Conservation (phyloP, 2,329 filamentous ascomycete genomes). For the Alternaria postmessia region DNA sequence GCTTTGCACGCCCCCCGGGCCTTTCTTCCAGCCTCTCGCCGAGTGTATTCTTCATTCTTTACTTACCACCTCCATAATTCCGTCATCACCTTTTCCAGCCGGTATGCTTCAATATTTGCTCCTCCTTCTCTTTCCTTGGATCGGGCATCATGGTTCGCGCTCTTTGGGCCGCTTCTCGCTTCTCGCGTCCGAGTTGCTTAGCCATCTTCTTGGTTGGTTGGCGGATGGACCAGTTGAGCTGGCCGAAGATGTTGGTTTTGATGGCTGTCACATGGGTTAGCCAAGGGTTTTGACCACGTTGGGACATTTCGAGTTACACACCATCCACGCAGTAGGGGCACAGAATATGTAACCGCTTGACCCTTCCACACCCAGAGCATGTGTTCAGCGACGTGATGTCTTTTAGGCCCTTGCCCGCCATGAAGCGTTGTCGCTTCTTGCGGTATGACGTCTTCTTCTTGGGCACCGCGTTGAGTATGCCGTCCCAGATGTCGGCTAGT, state of each 20-base stretch:
- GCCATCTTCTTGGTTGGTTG: slow-evolving; percentile 39
- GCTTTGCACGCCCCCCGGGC: background rate
- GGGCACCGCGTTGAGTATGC: slow-evolving; percentile 87
- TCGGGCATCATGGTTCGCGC: slow-evolving; percentile 28
- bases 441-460: slow-evolving; percentile 99
- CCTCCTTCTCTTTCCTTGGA: slow-evolving; percentile 37
- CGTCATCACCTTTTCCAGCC: slow-evolving; percentile 34
- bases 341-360: slow-evolving; percentile 87
- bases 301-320: slow-evolving; percentile 56
- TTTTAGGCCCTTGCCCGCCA: slow-evolving; percentile 94
- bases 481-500: slow-evolving; percentile 89
- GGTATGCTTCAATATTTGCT: slow-evolving; percentile 39
- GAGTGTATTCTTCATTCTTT: background rate
- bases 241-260: slow-evolving; percentile 46
- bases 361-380: slow-evolving; percentile 86
- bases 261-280: slow-evolving; percentile 36
- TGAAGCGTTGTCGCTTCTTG: slow-evolving; percentile 90
- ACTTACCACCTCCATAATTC: background rate
- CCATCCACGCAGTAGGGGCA: slow-evolving; percentile 87
- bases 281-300: background rate
- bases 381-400: slow-evolving; percentile 87
- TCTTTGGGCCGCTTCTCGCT: slow-evolving; percentile 22
- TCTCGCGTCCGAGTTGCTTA: slow-evolving; percentile 40
- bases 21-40: background rate
- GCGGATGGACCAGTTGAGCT: slow-evolving; percentile 37